These are phyloP conservation scores for Neonectria faginata DNA, from an alignment of 2,329 filamentous ascomycete genomes.

Conservation along the genomic window DNA sequence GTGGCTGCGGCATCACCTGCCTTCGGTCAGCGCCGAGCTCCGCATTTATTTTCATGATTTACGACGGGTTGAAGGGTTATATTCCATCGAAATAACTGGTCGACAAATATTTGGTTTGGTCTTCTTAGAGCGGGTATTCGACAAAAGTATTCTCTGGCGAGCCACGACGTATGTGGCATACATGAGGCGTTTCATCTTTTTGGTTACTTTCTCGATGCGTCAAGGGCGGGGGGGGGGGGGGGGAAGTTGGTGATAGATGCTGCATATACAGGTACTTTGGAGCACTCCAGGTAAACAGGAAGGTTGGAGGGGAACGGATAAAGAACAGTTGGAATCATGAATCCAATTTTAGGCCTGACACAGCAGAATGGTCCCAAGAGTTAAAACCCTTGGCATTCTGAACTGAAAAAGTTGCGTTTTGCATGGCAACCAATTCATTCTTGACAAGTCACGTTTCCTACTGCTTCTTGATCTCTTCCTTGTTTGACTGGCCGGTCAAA, in stretches of 20 bases:
- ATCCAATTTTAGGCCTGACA: neutral
- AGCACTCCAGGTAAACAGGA: neutral
- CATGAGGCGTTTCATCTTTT: conserved; percentile 37
- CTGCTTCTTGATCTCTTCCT: conserved; percentile 40
- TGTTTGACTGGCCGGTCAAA: conserved; percentile 53
- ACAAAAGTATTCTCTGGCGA: conserved; percentile 17
- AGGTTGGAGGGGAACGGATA: neutral
- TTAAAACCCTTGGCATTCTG: neutral
- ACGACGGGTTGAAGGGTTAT: conserved; percentile 82
- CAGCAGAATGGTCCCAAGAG: neutral
- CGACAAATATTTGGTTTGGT: neutral
- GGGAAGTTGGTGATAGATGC: neutral
- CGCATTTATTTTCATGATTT: conserved; percentile 98
- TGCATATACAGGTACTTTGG: neutral
- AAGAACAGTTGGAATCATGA: neutral
- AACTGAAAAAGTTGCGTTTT: neutral
- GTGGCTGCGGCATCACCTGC: conserved; percentile 95
- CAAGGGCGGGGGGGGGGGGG: neutral
- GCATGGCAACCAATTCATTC: conserved; percentile 30
- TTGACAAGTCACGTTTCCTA: conserved; percentile 31
- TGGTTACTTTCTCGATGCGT: conserved; percentile 10
- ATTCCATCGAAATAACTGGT: conserved; percentile 61
- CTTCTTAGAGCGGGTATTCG: conserved; percentile 9
- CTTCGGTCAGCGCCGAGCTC: conserved; percentile 90
- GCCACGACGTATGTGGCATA: conserved; percentile 32